Percentiles rank a stretch among this genome's conserved stretches.
phyloP scores from a whole-genome alignment of 345 rosid genomes.

The Eucalyptus caleyi region DNA sequence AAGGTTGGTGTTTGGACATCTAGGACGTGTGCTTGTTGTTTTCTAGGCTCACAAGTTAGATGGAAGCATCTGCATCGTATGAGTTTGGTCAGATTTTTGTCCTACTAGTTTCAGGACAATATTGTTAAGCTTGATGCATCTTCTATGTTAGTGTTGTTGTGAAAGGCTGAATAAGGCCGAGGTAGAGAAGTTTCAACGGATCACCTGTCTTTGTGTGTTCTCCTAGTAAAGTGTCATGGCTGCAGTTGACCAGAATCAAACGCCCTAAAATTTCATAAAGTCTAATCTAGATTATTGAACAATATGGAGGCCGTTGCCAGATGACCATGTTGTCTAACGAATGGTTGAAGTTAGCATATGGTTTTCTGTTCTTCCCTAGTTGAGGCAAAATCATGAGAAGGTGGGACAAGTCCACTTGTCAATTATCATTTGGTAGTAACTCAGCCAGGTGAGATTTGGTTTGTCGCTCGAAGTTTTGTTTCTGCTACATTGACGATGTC shows the following conservation, averaged over 20 bases:
- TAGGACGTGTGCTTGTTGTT: not conserved
- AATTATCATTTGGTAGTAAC: not conserved
- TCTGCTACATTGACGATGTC: not conserved
- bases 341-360: not conserved
- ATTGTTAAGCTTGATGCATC: not conserved
- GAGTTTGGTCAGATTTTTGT: not conserved
- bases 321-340: not conserved
- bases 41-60: not conserved
- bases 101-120: not conserved
- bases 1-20: conserved; percentile 35
- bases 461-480: not conserved
- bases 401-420: not conserved
- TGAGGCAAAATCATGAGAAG: not conserved
- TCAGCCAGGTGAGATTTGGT: not conserved
- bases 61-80: not conserved
- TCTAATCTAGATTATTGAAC: not conserved
- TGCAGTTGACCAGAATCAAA: not conserved
- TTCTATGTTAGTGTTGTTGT: not conserved
- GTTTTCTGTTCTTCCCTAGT: not conserved
- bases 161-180: not conserved
- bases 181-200: not conserved
- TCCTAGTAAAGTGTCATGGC: not conserved
- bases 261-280: not conserved
- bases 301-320: not conserved
- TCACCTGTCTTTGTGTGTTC: not conserved